Evolutionary conservation across 2,329 filamentous ascomycete genomes (phyloP).

Genomic region (Diaporthe ampelina): DNA sequence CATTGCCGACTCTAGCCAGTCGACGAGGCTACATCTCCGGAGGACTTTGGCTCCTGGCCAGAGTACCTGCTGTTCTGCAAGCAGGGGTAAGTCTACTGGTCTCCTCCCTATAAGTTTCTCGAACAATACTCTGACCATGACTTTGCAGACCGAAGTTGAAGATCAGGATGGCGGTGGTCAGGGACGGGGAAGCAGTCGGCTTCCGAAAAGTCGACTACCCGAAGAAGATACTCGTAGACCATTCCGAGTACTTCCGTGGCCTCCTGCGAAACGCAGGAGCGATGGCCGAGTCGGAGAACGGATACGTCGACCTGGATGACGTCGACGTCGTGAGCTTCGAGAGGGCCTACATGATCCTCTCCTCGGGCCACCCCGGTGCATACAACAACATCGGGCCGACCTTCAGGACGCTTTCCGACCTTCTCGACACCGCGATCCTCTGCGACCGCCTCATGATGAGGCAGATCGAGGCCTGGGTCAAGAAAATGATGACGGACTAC

Average conservation of each 20-base stretch:
- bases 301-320: slow-evolving; percentile 17
- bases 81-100: slow-evolving; percentile 29
- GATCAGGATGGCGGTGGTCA: slow-evolving; percentile 9
- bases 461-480: slow-evolving; percentile 16
- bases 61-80: slow-evolving; percentile 30
- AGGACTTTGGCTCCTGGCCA: slow-evolving; percentile 15
- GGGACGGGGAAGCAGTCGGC: background rate
- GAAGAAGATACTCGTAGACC: slow-evolving; percentile 33
- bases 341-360: slow-evolving; percentile 12
- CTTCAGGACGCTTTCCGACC: slow-evolving; percentile 6
- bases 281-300: slow-evolving; percentile 1
- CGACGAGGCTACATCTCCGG: slow-evolving; percentile 8
- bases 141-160: slow-evolving; percentile 8
- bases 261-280: background rate
- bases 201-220: background rate
- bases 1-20: background rate
- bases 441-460: slow-evolving; percentile 34
- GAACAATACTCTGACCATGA: slow-evolving; percentile 1
- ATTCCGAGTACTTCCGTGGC: slow-evolving; percentile 24
- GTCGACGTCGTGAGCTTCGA: slow-evolving; percentile 20
- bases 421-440: slow-evolving; percentile 21
- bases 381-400: slow-evolving; percentile 9
- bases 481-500: slow-evolving; percentile 1
- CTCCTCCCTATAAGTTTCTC: background rate
- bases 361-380: background rate